Percentiles rank a stretch among this genome's conserved stretches.
phyloP scores from a whole-genome alignment of 192 early-diverging fungal genomes.

The Spizellomyces sp. region DNA sequence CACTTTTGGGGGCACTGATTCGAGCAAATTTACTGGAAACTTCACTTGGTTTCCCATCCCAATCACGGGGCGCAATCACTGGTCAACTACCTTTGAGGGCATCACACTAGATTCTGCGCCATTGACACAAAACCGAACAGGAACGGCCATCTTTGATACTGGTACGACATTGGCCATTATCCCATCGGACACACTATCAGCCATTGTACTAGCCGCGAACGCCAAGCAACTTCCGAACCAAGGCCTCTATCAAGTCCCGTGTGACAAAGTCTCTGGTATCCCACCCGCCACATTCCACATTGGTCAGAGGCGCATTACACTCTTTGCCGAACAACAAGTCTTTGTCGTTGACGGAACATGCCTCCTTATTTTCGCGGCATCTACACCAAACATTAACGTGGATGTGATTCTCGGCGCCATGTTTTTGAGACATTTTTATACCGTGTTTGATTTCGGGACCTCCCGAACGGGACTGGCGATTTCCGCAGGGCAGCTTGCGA shows the following conservation, averaged over 20 bases:
- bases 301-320: not conserved
- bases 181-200: not conserved
- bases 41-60: not conserved
- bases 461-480: not conserved
- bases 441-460: not conserved
- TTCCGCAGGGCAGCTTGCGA: not conserved
- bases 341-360: not conserved
- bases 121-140: not conserved
- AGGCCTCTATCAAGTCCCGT: not conserved
- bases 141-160: conserved; percentile 1
- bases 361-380: not conserved
- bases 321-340: conserved; percentile 6
- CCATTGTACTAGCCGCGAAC: too few species aligned
- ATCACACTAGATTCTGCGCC: not conserved
- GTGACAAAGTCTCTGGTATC: not conserved
- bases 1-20: not conserved
- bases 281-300: conserved; percentile 1
- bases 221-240: not conserved
- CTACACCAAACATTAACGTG: not conserved
- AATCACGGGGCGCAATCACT: not conserved
- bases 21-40: not conserved
- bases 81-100: not conserved
- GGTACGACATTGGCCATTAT: not conserved
- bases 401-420: not conserved
- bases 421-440: conserved; percentile 6